phyloP scores from a whole-genome alignment of 2,329 filamentous ascomycete species.

The Dothistroma pini region DNA sequence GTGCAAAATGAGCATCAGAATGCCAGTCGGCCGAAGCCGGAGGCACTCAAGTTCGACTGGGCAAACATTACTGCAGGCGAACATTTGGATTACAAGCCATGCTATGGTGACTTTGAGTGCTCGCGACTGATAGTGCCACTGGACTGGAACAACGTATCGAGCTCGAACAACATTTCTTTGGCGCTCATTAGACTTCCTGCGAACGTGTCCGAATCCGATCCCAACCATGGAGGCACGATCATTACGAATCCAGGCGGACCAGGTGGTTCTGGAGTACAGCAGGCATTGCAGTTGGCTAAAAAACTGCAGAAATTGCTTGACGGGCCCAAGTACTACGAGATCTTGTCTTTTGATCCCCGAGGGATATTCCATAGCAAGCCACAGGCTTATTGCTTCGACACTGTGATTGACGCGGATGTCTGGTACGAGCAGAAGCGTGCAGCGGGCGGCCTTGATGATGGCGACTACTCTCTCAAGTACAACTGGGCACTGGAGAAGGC shows the following conservation, averaged over 20 bases:
- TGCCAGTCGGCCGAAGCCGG: background rate
- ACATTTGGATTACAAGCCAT: conserved; percentile 26
- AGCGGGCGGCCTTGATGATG: conserved; percentile 14
- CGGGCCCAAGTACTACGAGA: conserved; percentile 39
- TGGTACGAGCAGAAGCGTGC: conserved; percentile 31
- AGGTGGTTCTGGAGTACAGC: conserved; percentile 36
- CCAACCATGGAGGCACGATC: conserved; percentile 39
- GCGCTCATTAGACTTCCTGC: conserved; percentile 47
- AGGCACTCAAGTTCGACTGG: conserved; percentile 16
- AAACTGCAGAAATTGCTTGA: conserved; percentile 16
- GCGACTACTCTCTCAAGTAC: conserved; percentile 30
- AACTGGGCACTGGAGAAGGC: conserved; percentile 37
- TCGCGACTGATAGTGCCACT: conserved; percentile 48
- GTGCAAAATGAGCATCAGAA: background rate
- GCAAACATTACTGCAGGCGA: conserved; percentile 11
- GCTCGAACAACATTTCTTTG: conserved; percentile 34
- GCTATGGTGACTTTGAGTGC: conserved; percentile 47
- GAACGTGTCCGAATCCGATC: conserved; percentile 38
- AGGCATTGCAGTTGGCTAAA: conserved; percentile 18
- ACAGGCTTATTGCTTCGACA: conserved; percentile 34
- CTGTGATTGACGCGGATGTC: conserved; percentile 28
- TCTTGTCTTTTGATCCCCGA: conserved; percentile 46
- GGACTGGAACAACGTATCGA: conserved; percentile 31
- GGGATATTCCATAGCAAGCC: conserved; percentile 40
- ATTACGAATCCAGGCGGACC: conserved; percentile 43